Evolutionary conservation across 495 filamentous ascomycete genomes (phyloP), one percentile per base, ranked within the genome.

Genomic region (Bombardia bombarda): DNA sequence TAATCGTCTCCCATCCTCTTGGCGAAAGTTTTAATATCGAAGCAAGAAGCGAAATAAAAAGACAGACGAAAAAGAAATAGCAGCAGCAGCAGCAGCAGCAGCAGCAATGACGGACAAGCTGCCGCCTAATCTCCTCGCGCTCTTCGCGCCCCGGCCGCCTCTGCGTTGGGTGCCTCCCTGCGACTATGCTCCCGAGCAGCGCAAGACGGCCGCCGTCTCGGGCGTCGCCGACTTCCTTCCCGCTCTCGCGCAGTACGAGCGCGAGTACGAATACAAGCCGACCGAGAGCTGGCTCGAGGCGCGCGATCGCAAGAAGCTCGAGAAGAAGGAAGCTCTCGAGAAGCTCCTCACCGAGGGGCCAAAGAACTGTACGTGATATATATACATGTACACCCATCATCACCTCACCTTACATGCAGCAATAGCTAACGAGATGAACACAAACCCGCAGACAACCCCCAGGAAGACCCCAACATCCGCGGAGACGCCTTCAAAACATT

Each of bases 401-500:
- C 7, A 12, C 20, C 20, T 14, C 21, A 31, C 38, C 49, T 16
- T n/a, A n/a, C n/a, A n/a, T n/a, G n/a, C n/a, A n/a, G n/a, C n/a
- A n/a, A n/a, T n/a, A n/a, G n/a, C n/a, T n/a, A n/a, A n/a, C n/a
- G n/a, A n/a, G n/a, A n/a, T n/a, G n/a, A n/a, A n/a, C n/a, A n/a
- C n/a, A n/a, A n/a, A n/a, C n/a, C n/a, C n/a, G n/a, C 45, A 90
- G 84, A 77, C 55, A 76, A 82, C 41, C 86, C 87, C 14, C 58
- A 69, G 18, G 82, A 86, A 18, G 86, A 98, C 55, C 74, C 83
- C 2, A 87, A 94, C 55, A 81, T 92, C 36, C 77, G 86, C 51
- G 93, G 93, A 21, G 90, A 97, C 66, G 81, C 90, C 2, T 97
- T 87, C 77, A 94, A 83, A 62, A 97, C 92, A 24, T 75, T 97